Base-by-base conservation (phyloP, 2,329 filamentous ascomycete species). In the Cryphonectria parasitica region DNA sequence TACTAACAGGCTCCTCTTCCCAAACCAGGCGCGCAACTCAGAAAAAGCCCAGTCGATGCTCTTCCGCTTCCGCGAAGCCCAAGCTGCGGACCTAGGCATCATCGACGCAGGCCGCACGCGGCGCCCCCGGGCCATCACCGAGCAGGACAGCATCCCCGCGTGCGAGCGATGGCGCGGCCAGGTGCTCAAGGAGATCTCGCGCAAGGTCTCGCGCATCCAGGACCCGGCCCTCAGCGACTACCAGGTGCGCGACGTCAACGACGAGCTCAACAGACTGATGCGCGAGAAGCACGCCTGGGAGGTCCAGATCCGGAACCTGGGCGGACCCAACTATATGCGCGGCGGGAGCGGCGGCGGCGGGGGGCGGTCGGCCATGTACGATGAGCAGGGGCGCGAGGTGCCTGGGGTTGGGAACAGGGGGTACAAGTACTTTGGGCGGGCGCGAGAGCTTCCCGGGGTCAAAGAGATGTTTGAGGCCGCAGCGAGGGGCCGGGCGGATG, bases 41-140 rank as follows among this genome's bases (percentile, higher is more conserved):
- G 95, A 98, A 88, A 99, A 98, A 83, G 95, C 96, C 78, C 96
- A 99, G 86, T 98, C 95, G 64, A 99, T 99, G 95, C 95, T 99
- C 82, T 99, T 98, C 86, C 95, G 96, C 87, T 99, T 99, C 87
- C 94, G 96, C 81, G 96, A 97, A 79, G 93, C 95, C 77, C 96
- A 98, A 88, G 95, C 95, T 75, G 94, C 94, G 74, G 95, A 98
- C 83, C 88, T 98, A 64, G 95, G 95, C 78, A 98, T 98, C 81
- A 93, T 99, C 82, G 95, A 98, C 85, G 92, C 92, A 39, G 92
- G 94, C 71, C 93, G 95, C 73, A 92, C 94, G 11, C 93, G 95
- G 15, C 94, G 96, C 2, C 96, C 96, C 67, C 97, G 95, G 82
- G 88, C 91, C 74, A 98, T 98, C 80, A 97, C 94, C 62, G 90